phyloP scores from a whole-genome alignment of 495 filamentous ascomycete species.

The Tetracladium marchalianum region DNA sequence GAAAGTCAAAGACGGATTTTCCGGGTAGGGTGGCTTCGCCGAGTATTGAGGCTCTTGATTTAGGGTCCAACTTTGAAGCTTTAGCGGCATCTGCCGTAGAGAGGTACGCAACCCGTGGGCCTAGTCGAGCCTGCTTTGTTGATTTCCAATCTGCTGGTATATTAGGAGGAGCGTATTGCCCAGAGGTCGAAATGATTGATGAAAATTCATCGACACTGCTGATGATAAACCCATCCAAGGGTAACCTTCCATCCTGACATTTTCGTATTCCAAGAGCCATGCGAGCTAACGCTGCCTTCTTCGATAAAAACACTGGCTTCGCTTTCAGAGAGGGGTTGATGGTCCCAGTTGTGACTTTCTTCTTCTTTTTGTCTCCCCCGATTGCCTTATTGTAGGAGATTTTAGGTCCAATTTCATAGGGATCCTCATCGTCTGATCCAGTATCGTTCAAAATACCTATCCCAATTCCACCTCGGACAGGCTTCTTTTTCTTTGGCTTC shows the following conservation, averaged over 20 bases:
- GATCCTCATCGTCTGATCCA: constrained; percentile 95
- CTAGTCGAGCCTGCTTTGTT: constrained; percentile 37
- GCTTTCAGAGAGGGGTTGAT: constrained; percentile 54
- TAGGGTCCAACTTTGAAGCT: constrained; percentile 67
- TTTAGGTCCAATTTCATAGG: constrained; percentile 81
- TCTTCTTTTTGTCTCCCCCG: constrained; percentile 80
- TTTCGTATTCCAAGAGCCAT: constrained; percentile 51
- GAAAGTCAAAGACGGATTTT: constrained; percentile 93
- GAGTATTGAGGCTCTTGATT: constrained; percentile 67
- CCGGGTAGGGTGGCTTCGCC: constrained; percentile 77
- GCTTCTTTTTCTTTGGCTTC: constrained; percentile 37
- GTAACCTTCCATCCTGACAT: constrained; percentile 83
- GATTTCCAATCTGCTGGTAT: constrained; percentile 75
- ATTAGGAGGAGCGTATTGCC: constrained; percentile 61
- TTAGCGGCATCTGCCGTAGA: constrained; percentile 69
- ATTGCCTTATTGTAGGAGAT: constrained; percentile 84
- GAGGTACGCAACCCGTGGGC: constrained; percentile 37
- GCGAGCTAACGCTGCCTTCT: constrained; percentile 51
- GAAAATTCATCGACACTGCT: constrained; percentile 45
- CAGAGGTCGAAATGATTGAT: constrained; percentile 40
- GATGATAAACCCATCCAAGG: constrained; percentile 77
- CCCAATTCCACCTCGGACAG: constrained; percentile 60
- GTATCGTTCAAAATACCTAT: constrained; percentile 89
- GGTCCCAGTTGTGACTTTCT: constrained; percentile 34
- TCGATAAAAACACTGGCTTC: constrained; percentile 72